phyloP scores from a whole-genome alignment of 768 basidiomycete species.

The Pseudohyphozyma bogoriensis region DNA sequence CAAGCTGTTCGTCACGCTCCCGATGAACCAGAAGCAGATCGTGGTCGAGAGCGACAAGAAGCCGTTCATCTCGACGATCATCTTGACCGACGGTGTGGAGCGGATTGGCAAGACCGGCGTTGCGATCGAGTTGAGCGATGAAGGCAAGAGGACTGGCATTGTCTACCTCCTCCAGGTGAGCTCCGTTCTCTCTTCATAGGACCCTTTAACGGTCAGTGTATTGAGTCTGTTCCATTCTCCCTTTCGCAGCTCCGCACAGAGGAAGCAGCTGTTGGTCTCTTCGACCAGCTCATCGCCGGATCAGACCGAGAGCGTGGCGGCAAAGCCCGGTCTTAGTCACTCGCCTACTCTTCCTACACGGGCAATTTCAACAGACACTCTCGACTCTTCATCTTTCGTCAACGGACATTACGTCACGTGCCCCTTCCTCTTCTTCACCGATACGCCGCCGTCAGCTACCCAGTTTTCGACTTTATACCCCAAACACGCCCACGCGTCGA shows the following conservation, averaged over 20 bases:
- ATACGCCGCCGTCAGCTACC: too few species aligned
- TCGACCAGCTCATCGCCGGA: constrained; percentile 74
- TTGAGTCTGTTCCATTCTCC: background rate
- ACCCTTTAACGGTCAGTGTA: too few species aligned
- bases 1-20: constrained; percentile 72
- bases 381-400: background rate
- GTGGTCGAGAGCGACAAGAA: constrained; percentile 73
- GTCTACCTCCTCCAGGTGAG: constrained; percentile 89
- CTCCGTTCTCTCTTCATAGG: background rate
- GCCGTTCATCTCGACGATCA: constrained; percentile 86
- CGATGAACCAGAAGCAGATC: constrained; percentile 86
- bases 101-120: constrained; percentile 97
- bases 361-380: background rate
- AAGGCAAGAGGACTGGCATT: constrained; percentile 82
- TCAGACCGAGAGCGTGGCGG: constrained; percentile 43
- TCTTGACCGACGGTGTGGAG: constrained; percentile 91
- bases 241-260: constrained; percentile 54
- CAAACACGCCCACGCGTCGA: too few species aligned
- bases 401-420: background rate
- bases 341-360: background rate
- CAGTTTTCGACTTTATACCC: too few species aligned
- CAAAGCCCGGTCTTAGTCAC: background rate
- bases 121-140: constrained; percentile 87
- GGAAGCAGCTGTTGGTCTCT: constrained; percentile 68
- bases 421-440: too few species aligned